Evolutionary conservation across 2,329 filamentous ascomycete genomes (phyloP), one percentile per base, ranked within the genome.

Genomic region (Chaetomiaceae sp.): DNA sequence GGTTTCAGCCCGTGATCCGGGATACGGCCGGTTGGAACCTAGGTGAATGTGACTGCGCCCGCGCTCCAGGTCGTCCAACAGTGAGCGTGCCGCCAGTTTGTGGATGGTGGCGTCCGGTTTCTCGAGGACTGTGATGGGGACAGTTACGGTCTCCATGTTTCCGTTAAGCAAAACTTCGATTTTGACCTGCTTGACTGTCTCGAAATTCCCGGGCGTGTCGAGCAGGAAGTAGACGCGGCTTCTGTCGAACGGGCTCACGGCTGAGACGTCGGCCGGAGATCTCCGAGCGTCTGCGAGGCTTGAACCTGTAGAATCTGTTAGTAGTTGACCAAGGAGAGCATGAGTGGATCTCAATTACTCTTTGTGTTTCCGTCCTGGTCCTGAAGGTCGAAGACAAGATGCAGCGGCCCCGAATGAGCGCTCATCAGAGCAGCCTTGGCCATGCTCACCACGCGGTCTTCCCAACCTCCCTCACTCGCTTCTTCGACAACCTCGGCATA

Each of bases 401-500:
- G 42, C 18, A 51, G 26, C 2, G 51, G 50, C 3, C 50, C 50
- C 15, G 47, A 27, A 34, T 53, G 51, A 2, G 42, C 48, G 12
- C 24, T 54, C 42, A 33, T 37, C 30, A 52, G 32, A 3, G 49
- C 49, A 7, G 53, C 53, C 27, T 50, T 42, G 8, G 48, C n/a
- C 51, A 56, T 51, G 38, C 44, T 43, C 4, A 56, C 53, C 2
- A 54, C 40, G 7, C 49, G 38, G 17, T 49, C 47, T n/a, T 54
- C 53, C 53, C 51, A 56, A 12, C 51, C 49, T 9, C 42, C 49
- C 15, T 38, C 9, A 30, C 24, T 32, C 3, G 36, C 26, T 9
- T 41, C 26, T 8, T 33, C 49, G n/a, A 56, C 33, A 2, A 63
- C 54, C 35, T 64, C 62, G 4, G 70, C 67, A 47, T 76, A 78